Evolutionary conservation across 257 asterid genomes (phyloP), one percentile per base, ranked within the genome.

Genomic region (Oldenlandia corymbosa): DNA sequence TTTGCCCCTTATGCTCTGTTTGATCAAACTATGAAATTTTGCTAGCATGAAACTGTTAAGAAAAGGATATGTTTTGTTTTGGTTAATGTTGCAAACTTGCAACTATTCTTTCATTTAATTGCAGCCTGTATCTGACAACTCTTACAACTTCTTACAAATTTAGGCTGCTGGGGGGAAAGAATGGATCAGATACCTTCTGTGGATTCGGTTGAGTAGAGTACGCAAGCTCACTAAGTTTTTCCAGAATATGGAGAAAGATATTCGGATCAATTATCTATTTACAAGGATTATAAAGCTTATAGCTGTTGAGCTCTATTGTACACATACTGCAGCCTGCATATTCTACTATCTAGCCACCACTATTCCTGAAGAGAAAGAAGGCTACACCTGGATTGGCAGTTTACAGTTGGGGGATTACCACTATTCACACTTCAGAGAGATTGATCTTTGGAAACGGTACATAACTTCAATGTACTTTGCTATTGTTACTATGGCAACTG

Each of bases 331-430:
- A 14, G 98, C 98, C 53, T 92, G 98, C 65, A 88, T 92, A 60
- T 88, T 92, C 77, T 92, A 92, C 75, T 92, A 83, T 63, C 78
- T 92, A 61, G 98, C 98, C 5, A 92, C 98, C 24, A 88, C 92
- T 10, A 60, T 92, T 23, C 95, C 97, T 3, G 65, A 73, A 64
- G 87, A 80, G 65, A 67, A 89, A 76, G 98, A 92, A 75, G 91
- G 83, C 20, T 92, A 92, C 52, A 92, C 98, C 60, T 92, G 98
- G 98, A 92, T 92, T 57, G 98, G 98, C 71, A 92, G 95, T 69
- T 80, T 92, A 82, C 76, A 76, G 71, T 66, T 88, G 68, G 98
- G 98, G 21, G 98, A 88, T 62, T 85, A 79, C 53, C 79, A 84
- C 53, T 92, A 85, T 66, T 54, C 91, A 24, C 78, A 70, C 74